Evolutionary conservation across 1,139 yeast genomes (phyloP).

Genomic region (Sporopachydermia cereana): DNA sequence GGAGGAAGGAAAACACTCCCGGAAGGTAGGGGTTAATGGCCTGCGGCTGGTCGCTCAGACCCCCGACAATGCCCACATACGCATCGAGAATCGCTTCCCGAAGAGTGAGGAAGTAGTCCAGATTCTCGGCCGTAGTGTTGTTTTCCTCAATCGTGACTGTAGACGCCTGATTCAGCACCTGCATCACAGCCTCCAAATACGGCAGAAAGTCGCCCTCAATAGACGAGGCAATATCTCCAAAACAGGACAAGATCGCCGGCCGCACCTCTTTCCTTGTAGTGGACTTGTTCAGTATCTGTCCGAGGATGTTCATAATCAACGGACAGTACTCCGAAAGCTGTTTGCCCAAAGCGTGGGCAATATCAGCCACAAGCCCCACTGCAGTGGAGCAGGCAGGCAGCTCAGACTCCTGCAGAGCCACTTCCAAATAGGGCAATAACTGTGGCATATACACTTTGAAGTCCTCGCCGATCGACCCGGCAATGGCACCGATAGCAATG

Average conservation of each 20-base stretch:
- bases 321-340: constrained; percentile 63
- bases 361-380: constrained; percentile 93
- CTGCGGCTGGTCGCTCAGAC: constrained; percentile 57
- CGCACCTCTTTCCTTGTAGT: constrained; percentile 68
- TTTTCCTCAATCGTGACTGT: constrained; percentile 37
- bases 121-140: constrained; percentile 57
- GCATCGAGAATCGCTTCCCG: constrained; percentile 88
- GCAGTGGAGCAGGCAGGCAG: constrained; percentile 80
- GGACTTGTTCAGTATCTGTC: constrained; percentile 53
- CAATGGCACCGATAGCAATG: constrained; percentile 83
- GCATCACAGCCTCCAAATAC: constrained; percentile 71
- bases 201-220: constrained; percentile 67
- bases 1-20: constrained; percentile 59
- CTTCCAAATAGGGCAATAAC: constrained; percentile 69
- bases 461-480: constrained; percentile 59
- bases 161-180: constrained; percentile 49
- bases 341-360: constrained; percentile 80
- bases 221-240: constrained; percentile 91
- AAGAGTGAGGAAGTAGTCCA: constrained; percentile 61
- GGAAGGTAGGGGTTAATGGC: constrained; percentile 53
- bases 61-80: constrained; percentile 90
- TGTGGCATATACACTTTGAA: constrained; percentile 71
- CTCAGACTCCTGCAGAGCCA: constrained; percentile 72
- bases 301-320: constrained; percentile 73
- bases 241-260: constrained; percentile 85